phyloP scores from a whole-genome alignment of 768 basidiomycete species.

The Rubroboletus pulcherrimus region DNA sequence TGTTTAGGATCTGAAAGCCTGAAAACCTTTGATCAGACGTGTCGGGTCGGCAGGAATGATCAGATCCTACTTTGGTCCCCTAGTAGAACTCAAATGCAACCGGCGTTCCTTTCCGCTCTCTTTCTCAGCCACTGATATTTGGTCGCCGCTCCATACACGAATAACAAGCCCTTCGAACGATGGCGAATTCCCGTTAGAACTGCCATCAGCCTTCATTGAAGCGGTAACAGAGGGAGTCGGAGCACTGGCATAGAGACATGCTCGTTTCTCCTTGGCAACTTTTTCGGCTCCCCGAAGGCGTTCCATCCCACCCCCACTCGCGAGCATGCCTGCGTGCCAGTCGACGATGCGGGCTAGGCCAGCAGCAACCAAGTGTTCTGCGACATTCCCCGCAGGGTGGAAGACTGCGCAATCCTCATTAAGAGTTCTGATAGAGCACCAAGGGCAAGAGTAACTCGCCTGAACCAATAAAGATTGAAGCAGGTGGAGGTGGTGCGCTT shows the following conservation, averaged over 20 bases:
- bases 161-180: slow-evolving; percentile 79
- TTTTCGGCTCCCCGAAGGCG: slow-evolving; percentile 82
- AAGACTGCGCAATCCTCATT: slow-evolving; percentile 44
- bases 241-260: slow-evolving; percentile 63
- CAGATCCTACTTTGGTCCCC: slow-evolving; percentile 68
- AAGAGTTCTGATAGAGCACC: neutral
- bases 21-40: slow-evolving; percentile 3
- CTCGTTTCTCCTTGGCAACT: slow-evolving; percentile 69
- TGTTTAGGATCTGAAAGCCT: slow-evolving; percentile 86
- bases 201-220: slow-evolving; percentile 45
- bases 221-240: slow-evolving; percentile 33
- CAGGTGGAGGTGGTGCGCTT: slow-evolving; percentile 55
- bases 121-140: slow-evolving; percentile 76
- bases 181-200: slow-evolving; percentile 42
- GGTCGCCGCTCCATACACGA: slow-evolving; percentile 91
- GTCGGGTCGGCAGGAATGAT: neutral
- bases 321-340: slow-evolving; percentile 97
- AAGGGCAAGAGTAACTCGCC: slow-evolving; percentile 38
- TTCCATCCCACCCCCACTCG: slow-evolving; percentile 80
- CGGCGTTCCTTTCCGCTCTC: slow-evolving; percentile 73
- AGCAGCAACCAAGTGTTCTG: slow-evolving; percentile 77
- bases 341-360: slow-evolving; percentile 92
- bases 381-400: slow-evolving; percentile 94
- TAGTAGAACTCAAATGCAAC: slow-evolving; percentile 83
- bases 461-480: slow-evolving; percentile 86